Evolutionary conservation across 371 early-diverging fungal species (phyloP).

Genomic region (Circinella minor): DNA sequence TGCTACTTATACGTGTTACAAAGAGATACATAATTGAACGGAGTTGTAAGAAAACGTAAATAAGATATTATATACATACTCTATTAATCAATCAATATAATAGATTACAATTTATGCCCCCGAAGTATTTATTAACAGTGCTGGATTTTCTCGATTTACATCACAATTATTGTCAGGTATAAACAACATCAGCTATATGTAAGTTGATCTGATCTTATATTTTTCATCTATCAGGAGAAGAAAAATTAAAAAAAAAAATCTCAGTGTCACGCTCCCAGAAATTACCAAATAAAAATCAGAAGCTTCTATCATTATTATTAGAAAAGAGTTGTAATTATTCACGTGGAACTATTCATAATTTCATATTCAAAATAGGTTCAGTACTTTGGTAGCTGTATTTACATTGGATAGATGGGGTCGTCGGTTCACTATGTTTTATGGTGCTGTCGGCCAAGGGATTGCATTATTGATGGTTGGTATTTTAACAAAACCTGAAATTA

Average conservation of each 20-base stretch:
- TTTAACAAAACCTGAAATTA: conserved; percentile 38
- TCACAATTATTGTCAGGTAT: conserved; percentile 45
- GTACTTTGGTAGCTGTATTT: conserved; percentile 43
- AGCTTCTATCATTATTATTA: too few relatives aligned
- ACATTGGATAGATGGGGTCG: conserved; percentile 44
- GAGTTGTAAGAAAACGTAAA: too few relatives aligned
- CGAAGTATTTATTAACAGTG: conserved; percentile 28
- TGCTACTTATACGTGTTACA: background rate
- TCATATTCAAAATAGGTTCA: conserved; percentile 3
- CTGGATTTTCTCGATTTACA: conserved; percentile 29
- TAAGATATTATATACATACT: background rate
- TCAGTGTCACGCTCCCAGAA: too few relatives aligned
- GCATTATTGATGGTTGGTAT: conserved; percentile 36
- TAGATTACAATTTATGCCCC: conserved; percentile 47
- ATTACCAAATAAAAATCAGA: too few relatives aligned
- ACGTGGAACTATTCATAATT: too few relatives aligned
- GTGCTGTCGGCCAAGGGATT: conserved; percentile 43
- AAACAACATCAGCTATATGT: conserved; percentile 43
- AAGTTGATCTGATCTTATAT: background rate
- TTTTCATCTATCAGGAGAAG: too few relatives aligned
- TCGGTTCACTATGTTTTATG: conserved; percentile 40
- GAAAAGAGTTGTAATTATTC: too few relatives aligned
- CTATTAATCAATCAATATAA: background rate
- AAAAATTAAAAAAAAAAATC: too few relatives aligned
- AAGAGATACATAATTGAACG: too few relatives aligned